Evolutionary conservation across 2,329 filamentous ascomycete genomes (phyloP), one percentile per base, ranked within the genome.

Genomic region (Fusarium azukiicola): DNA sequence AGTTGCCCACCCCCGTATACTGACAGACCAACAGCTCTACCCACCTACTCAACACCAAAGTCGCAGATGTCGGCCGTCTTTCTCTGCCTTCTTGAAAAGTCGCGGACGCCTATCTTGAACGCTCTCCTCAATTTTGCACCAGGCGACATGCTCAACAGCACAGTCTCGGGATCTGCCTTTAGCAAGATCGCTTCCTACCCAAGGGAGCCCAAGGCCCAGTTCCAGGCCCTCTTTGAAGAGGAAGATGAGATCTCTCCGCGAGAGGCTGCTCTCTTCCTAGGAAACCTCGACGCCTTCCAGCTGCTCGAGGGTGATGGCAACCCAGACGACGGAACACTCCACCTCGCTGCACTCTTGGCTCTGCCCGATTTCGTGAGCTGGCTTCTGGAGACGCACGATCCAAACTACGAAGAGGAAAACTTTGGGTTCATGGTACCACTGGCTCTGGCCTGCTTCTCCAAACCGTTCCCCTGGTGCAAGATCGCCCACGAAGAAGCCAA

Each of bases 371-470:
- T 77, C 16, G 75, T 69, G 2, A 12, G 14, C 1, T 77, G 75
- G 75, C 74, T 77, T 2, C 71, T 77, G 3, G 21, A 56, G 9
- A 74, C 32, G 0, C 75, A 77, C 5, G 74, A 77, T 8, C 21
- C 75, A 7, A 77, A 77, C 42, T 77, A 76, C 1, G 75, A 69
- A 3, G 70, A 73, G 11, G 75, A 77, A 16, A 72, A 70, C 8
- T 77, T 76, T 21, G 75, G 73, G 4, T 76, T 71, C 58, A 77
- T 77, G 75, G 75, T 77, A 6, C 75, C 75, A 0, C 7, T 77
- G 0, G 75, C 74, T 10, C 5, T 77, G 2, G 46, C 75, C 1
- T 77, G 75, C 2, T 77, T 50, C 42, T 77, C 75, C 0, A 76
- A 77, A 0, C 71, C 70, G 0, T 77, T 77, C 4, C 74, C 75